Percentiles rank a stretch among this genome's conserved stretches.
Evolutionary conservation across 208 protist species (phyloP).

Genomic region (Vickermania ingenoplastis): DNA sequence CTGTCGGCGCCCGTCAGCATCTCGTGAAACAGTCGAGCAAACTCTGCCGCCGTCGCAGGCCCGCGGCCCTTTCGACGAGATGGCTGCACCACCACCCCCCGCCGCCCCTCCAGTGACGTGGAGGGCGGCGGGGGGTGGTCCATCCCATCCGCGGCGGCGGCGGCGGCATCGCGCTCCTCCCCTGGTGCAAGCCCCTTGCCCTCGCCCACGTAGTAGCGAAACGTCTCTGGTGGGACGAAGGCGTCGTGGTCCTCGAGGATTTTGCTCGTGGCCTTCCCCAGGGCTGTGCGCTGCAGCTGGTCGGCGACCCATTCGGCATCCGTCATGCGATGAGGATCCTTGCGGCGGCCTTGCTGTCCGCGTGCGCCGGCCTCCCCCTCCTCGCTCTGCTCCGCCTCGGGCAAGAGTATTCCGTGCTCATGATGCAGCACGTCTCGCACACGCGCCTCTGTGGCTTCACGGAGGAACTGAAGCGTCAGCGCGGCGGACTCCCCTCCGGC

Average conservation of each 20-base stretch:
- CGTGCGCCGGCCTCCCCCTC: background rate
- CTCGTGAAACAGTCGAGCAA: background rate
- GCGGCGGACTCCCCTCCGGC: background rate
- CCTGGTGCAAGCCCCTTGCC: background rate
- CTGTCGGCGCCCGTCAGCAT: background rate
- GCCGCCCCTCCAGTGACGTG: too few relatives aligned
- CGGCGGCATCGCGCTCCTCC: too few relatives aligned
- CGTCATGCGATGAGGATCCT: conserved; percentile 3
- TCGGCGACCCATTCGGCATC: conserved; percentile 21
- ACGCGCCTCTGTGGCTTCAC: conserved; percentile 5
- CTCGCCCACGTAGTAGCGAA: background rate
- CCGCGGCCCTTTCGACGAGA: background rate
- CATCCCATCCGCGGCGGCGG: too few relatives aligned
- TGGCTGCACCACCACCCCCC: too few relatives aligned
- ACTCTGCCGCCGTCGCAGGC: background rate
- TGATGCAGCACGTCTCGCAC: conserved; percentile 2
- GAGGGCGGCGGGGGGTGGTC: too few relatives aligned
- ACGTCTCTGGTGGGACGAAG: background rate
- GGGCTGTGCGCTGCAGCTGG: conserved; percentile 8
- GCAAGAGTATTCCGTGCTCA: background rate
- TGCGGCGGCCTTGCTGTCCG: background rate
- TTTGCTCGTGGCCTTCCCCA: conserved; percentile 13
- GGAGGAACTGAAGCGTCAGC: conserved; percentile 8
- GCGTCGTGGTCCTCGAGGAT: conserved; percentile 1
- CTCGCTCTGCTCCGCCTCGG: background rate